A percentile compares a stretch with the other conserved stretches of the same genome.
Evolutionary conservation across 768 basidiomycete species (phyloP).

Genomic region (Lyophyllum atratum): DNA sequence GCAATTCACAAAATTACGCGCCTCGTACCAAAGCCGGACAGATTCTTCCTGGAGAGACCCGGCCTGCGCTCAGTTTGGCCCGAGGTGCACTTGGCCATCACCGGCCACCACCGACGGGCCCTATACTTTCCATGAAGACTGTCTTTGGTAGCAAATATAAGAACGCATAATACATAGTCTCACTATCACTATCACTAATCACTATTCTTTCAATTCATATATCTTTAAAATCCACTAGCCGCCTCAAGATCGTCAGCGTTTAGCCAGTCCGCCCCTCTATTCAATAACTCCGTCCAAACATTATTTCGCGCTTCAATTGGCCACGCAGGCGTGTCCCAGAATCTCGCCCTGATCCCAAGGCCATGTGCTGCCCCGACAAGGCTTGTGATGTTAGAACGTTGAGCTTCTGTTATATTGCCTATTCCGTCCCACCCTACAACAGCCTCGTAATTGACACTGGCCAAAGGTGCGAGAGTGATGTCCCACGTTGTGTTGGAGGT

Average conservation of each 20-base stretch:
- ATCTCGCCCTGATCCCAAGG: conserved; percentile 46
- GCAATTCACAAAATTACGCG: conserved; percentile 26
- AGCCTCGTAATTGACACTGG: conserved; percentile 46
- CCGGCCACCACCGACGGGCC: conserved; percentile 22
- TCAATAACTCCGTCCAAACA: conserved; percentile 44
- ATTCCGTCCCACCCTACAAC: conserved; percentile 45
- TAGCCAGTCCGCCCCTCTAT: conserved; percentile 50
- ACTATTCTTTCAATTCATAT: conserved; percentile 7
- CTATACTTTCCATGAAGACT: conserved; percentile 27
- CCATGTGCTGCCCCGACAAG: conserved; percentile 46
- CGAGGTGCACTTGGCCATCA: conserved; percentile 49
- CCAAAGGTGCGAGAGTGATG: conserved; percentile 45
- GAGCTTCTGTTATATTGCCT: conserved; percentile 38
- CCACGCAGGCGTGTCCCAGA: conserved; percentile 56
- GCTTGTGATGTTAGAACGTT: conserved; percentile 37
- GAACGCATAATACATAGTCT: conserved; percentile 14
- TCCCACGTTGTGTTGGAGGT: conserved; percentile 39
- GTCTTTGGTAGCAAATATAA: conserved; percentile 35
- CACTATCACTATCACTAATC: too few species aligned
- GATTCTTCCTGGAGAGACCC: conserved; percentile 57
- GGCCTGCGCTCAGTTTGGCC: conserved; percentile 54
- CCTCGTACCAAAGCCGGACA: conserved; percentile 53
- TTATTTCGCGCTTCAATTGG: conserved; percentile 43
- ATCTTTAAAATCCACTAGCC: conserved; percentile 33
- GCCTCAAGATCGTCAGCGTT: conserved; percentile 54